These are phyloP conservation scores for Claviceps quebecensis DNA, from an alignment of 2,329 filamentous ascomycete species.

Conservation along the genomic window DNA sequence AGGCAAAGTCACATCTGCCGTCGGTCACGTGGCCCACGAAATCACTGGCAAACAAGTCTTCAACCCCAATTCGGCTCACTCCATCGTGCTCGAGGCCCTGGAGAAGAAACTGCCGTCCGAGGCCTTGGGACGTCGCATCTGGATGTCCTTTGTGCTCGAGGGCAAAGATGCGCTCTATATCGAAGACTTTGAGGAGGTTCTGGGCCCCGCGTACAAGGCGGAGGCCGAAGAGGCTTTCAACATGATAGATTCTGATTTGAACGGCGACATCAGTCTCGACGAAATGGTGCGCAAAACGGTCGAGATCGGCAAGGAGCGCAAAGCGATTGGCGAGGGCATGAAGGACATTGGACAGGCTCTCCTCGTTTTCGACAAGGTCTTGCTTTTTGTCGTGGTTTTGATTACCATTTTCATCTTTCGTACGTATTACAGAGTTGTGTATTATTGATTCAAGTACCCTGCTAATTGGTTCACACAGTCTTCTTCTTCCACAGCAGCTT, in stretches of 20 bases:
- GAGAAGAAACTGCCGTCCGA: conserved; percentile 76
- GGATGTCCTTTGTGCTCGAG: conserved; percentile 96
- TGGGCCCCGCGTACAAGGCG: conserved; percentile 56
- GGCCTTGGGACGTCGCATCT: conserved; percentile 84
- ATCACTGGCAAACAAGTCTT: conserved; percentile 94
- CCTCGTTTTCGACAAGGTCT: conserved; percentile 73
- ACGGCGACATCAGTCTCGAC: conserved; percentile 87
- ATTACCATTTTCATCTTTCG: conserved; percentile 72
- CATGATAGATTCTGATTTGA: conserved; percentile 70
- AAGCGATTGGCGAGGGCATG: conserved; percentile 84
- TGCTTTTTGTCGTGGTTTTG: conserved; percentile 68
- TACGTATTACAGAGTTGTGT: conserved; percentile 24
- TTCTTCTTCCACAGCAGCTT: conserved; percentile 83
- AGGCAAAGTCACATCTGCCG: conserved; percentile 84
- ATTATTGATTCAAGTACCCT: background rate
- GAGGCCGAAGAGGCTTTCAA: conserved; percentile 80
- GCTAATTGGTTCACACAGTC: conserved; percentile 29
- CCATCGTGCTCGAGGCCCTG: conserved; percentile 75
- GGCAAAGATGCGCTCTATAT: conserved; percentile 64
- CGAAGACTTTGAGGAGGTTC: conserved; percentile 78
- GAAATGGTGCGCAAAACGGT: conserved; percentile 86
- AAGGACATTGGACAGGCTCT: conserved; percentile 95
- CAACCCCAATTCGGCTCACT: conserved; percentile 81
- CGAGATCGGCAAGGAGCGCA: conserved; percentile 72
- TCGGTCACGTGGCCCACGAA: conserved; percentile 86